Conservation (phyloP, 2,329 filamentous ascomycete species). For the Pseudogymnoascus sp. region DNA sequence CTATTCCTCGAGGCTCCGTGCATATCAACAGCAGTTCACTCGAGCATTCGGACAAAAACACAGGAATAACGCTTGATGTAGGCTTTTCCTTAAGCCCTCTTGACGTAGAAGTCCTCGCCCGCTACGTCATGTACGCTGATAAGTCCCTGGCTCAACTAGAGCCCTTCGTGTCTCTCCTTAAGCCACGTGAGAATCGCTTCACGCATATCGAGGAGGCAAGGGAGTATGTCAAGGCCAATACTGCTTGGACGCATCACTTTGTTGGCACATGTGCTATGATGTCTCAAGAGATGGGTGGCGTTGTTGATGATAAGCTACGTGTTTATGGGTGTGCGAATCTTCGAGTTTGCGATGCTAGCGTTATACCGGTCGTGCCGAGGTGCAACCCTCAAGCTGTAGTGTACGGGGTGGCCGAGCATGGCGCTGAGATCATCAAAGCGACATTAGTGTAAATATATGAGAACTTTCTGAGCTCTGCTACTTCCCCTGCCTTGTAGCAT, state of each 20-base stretch:
- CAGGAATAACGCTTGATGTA: conserved; percentile 39
- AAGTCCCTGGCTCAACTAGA: conserved; percentile 16
- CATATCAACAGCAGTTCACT: conserved; percentile 37
- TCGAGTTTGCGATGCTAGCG: conserved; percentile 9
- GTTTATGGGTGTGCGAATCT: conserved; percentile 25
- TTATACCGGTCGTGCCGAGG: conserved; percentile 7
- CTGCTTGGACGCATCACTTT: not conserved
- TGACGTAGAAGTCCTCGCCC: conserved; percentile 42
- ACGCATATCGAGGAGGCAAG: conserved; percentile 18
- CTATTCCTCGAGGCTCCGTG: conserved; percentile 46
- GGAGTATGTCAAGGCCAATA: not conserved
- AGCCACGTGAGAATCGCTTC: conserved; percentile 24
- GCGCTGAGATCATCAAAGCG: conserved; percentile 10
- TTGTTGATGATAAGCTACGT: conserved; percentile 28
- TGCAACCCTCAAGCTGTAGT: conserved; percentile 2
- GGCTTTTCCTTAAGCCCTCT: conserved; percentile 41
- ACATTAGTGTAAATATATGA: not conserved
- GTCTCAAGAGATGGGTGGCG: conserved; percentile 26
- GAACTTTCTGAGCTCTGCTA: no score
- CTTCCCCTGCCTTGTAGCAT: no score
- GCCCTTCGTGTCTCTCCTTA: conserved; percentile 29
- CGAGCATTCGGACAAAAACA: conserved; percentile 22
- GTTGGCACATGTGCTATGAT: conserved; percentile 16
- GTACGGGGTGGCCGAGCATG: conserved; percentile 11
- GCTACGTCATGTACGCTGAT: conserved; percentile 31